Evolutionary conservation across 352 stramenopile genomes (phyloP).

Genomic region (Pythium grandisporangium): DNA sequence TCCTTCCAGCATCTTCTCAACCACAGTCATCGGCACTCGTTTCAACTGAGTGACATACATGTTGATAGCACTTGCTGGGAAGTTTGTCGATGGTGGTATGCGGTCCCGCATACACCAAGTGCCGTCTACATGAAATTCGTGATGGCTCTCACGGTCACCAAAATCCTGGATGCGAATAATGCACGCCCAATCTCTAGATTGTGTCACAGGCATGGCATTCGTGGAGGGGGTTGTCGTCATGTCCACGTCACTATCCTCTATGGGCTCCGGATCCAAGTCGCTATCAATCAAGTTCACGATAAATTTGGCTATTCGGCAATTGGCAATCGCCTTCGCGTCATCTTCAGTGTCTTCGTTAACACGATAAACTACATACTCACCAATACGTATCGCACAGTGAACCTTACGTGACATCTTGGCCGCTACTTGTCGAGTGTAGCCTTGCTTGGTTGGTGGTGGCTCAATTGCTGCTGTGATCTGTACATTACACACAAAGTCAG

Average conservation of each 20-base stretch:
- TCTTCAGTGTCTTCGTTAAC: conserved; percentile 37
- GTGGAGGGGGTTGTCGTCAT: conserved; percentile 1
- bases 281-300: conserved; percentile 63
- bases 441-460: conserved; percentile 4
- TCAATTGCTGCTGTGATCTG: conserved; percentile 37
- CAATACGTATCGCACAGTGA: conserved; percentile 30
- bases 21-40: conserved; percentile 24
- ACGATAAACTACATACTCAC: conserved; percentile 32
- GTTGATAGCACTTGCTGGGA: conserved; percentile 11
- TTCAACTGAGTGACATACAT: conserved; percentile 29
- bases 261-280: conserved; percentile 36
- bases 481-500: not conserved
- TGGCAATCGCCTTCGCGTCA: conserved; percentile 36
- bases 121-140: conserved; percentile 51
- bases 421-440: conserved; percentile 9
- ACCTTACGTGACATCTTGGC: conserved; percentile 3
- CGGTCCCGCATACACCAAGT: conserved; percentile 32
- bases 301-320: conserved; percentile 46
- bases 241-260: conserved; percentile 17
- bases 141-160: conserved; percentile 18
- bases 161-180: conserved; percentile 40
- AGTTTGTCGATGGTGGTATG: conserved; percentile 15
- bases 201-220: not conserved
- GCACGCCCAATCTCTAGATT: conserved; percentile 60
- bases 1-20: conserved; percentile 34